phyloP scores from a whole-genome alignment of 768 basidiomycete genomes.

The Phanerochaete carnosa region DNA sequence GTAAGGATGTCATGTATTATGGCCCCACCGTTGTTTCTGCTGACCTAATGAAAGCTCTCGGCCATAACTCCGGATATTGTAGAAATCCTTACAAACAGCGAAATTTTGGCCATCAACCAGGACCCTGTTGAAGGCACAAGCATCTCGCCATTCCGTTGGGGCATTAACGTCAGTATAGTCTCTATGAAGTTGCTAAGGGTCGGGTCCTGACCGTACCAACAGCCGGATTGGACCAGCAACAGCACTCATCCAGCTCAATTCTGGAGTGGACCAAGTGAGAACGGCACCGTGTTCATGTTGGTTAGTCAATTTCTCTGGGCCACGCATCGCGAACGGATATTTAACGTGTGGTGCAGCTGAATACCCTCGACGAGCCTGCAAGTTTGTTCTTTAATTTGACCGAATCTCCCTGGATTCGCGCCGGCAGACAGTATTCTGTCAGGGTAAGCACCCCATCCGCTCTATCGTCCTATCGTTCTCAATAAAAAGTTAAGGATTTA shows the following conservation, averaged over 20 bases:
- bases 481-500: conserved; percentile 44
- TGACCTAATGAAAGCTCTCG: conserved; percentile 37
- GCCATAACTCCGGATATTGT: conserved; percentile 47
- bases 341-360: conserved; percentile 39
- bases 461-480: not conserved
- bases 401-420: conserved; percentile 70
- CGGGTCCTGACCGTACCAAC: not conserved
- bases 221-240: conserved; percentile 38
- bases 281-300: conserved; percentile 67
- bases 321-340: not conserved
- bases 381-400: conserved; percentile 61
- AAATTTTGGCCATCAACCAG: conserved; percentile 68
- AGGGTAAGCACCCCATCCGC: conserved; percentile 39
- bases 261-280: conserved; percentile 65
- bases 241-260: conserved; percentile 61
- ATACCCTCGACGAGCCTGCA: conserved; percentile 52
- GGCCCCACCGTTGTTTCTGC: not conserved
- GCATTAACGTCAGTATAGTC: conserved; percentile 48
- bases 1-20: conserved; percentile 10
- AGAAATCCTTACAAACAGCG: conserved; percentile 56
- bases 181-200: not conserved
- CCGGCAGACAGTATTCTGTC: conserved; percentile 62
- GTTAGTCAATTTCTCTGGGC: conserved; percentile 30
- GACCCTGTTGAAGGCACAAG: conserved; percentile 59
- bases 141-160: conserved; percentile 68